Evolutionary conservation across 2,329 filamentous ascomycete species (phyloP), one percentile per base, ranked within the genome.

Genomic region (Byssothecium circinans): DNA sequence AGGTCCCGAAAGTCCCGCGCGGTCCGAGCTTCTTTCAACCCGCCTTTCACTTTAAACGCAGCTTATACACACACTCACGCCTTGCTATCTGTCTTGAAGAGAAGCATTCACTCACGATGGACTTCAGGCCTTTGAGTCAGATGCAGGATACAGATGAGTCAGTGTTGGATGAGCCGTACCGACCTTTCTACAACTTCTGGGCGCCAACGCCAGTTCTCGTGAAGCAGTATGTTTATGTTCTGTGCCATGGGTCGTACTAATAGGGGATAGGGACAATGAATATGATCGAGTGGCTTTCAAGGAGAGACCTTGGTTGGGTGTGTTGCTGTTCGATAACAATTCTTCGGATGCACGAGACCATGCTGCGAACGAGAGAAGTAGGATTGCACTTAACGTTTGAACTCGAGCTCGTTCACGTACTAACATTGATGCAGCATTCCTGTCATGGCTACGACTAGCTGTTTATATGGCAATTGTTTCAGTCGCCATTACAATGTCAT

Each of bases 391-490:
- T 7, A 5, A 32, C 29, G 14, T 8, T 5, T 32, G 11, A 27
- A 5, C 17, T 10, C 7, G 11, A 27, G n/a, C n/a, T n/a, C n/a
- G n/a, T n/a, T n/a, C n/a, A n/a, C n/a, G n/a, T n/a, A n/a, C n/a
- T n/a, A n/a, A 27, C 25, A 27, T 27, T 27, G 23, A 8, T 17
- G 18, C 45, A 77, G 74, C 83, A 0, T 96, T 96, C 66, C 85
- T 97, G 22, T 94, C 92, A 2, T 96, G 94, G 81, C 83, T 97
- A 17, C 85, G 91, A 3, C 81, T 97, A 2, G 86, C 88, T 25
- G 83, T 96, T 60, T 96, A 96, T 75, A 91, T 97, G 81, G 85
- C 90, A 55, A 79, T 99, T 42, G 90, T 97, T 8, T 84, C 89
- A 22, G 82, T 95, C 25, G 92, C 94, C 41, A 96, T 99, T 57